phyloP scores from a whole-genome alignment of 1,284 basidiomycete species.

The Paramarasmius palmivorus region DNA sequence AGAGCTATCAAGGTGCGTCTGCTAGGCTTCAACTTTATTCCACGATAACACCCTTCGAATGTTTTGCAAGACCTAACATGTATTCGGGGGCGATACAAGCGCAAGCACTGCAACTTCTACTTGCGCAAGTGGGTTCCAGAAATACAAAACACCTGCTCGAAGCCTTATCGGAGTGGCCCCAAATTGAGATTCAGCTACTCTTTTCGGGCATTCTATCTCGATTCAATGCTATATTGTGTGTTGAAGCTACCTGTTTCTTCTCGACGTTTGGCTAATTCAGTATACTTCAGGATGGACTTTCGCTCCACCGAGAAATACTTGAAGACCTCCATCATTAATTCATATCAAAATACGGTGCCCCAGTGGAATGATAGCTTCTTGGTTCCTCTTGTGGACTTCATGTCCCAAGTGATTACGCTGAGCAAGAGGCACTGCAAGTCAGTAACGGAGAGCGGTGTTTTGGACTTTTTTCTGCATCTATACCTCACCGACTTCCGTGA shows the following conservation, averaged over 20 bases:
- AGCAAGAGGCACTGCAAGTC: background rate
- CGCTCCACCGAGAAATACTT: background rate
- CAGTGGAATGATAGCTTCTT: background rate
- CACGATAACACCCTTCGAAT: background rate
- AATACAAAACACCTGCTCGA: no score
- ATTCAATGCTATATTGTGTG: no score
- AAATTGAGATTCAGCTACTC: no score
- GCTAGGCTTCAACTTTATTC: background rate
- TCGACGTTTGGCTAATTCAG: no score
- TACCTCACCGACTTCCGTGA: conserved; percentile 12
- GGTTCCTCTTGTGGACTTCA: conserved; percentile 8
- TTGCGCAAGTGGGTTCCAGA: background rate
- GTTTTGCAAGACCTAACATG: background rate
- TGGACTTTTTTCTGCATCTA: conserved; percentile 8
- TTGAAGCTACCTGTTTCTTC: no score
- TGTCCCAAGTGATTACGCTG: background rate
- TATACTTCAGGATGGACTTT: no score
- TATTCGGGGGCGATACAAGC: conserved; percentile 3
- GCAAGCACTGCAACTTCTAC: conserved; percentile 5
- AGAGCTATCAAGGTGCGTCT: conserved; percentile 10
- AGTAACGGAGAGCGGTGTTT: background rate
- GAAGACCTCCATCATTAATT: background rate
- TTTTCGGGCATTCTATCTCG: no score
- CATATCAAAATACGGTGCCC: background rate
- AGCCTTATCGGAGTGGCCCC: no score